Evolutionary conservation across 176 grass and related monocot genomes (phyloP).

Genomic region (Eleusine indica): DNA sequence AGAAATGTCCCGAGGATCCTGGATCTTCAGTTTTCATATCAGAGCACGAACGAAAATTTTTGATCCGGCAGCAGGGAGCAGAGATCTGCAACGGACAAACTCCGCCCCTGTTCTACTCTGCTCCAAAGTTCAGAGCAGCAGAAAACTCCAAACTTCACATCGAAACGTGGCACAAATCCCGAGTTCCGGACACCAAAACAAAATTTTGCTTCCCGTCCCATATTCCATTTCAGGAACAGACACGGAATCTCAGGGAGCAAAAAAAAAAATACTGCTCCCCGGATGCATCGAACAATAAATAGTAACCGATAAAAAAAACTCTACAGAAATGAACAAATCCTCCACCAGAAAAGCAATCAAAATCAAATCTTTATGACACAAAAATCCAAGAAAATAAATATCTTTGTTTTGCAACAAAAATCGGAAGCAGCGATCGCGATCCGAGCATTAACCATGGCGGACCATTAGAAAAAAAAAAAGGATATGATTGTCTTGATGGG

Average conservation of each 20-base stretch:
- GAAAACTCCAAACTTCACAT: slow-evolving; percentile 36
- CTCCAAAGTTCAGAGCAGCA: slow-evolving; percentile 29
- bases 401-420: not conserved
- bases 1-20: not conserved
- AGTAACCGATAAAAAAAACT: not conserved
- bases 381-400: not conserved
- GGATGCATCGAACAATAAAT: slow-evolving; percentile 9
- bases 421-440: not conserved
- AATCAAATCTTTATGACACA: not conserved
- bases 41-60: not conserved
- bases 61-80: not conserved
- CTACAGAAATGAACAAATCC: slow-evolving; percentile 24
- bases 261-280: not conserved
- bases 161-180: slow-evolving; percentile 46
- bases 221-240: slow-evolving; percentile 22
- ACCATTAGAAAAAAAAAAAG: slow-evolving; percentile 44
- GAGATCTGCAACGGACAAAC: slow-evolving; percentile 28
- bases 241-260: not conserved
- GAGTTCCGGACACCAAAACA: slow-evolving; percentile 9
- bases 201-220: slow-evolving; percentile 25
- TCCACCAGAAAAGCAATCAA: slow-evolving; percentile 5
- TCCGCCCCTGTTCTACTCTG: not conserved
- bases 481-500: slow-evolving; percentile 99
- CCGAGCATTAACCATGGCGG: not conserved
- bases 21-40: slow-evolving; percentile 19